phyloP scores from a whole-genome alignment of 2,329 filamentous ascomycete species.

The Graphium sp. region DNA sequence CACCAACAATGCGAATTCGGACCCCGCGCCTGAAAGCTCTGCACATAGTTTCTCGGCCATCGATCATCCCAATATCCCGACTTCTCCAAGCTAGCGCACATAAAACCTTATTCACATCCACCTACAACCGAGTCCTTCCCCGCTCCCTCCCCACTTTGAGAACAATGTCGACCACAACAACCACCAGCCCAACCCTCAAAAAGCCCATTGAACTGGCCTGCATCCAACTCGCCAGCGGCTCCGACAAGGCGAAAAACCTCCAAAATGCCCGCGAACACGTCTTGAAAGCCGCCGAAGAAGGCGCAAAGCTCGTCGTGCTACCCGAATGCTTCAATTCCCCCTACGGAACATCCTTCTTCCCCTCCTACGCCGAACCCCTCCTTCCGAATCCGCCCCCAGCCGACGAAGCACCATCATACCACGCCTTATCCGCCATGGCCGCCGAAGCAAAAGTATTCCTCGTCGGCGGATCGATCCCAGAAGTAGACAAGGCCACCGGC shows the following conservation, averaged over 20 bases:
- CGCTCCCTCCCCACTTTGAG: constrained; percentile 12
- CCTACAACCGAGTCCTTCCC: constrained; percentile 5
- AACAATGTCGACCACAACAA: constrained; percentile 11
- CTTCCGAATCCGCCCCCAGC: constrained; percentile 53
- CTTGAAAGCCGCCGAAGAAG: constrained; percentile 56
- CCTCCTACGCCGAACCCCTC: constrained; percentile 82
- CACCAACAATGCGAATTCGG: too few relatives aligned
- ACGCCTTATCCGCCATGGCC: constrained; percentile 68
- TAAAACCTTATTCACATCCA: not conserved
- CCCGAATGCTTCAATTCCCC: constrained; percentile 99
- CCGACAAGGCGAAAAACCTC: constrained; percentile 79
- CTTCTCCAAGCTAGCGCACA: not conserved
- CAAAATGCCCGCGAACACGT: constrained; percentile 66
- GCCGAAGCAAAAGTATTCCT: constrained; percentile 65
- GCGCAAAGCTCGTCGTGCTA: constrained; percentile 76
- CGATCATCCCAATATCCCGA: not conserved
- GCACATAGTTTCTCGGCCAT: not conserved
- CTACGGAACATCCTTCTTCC: constrained; percentile 78
- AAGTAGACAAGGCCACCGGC: constrained; percentile 37
- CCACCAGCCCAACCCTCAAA: constrained; percentile 39
- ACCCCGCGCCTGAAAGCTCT: not conserved
- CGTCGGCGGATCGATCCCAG: constrained; percentile 84
- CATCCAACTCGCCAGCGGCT: constrained; percentile 63
- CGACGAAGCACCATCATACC: constrained; percentile 65
- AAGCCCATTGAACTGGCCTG: constrained; percentile 65